Percentiles rank a stretch among this genome's conserved stretches.
phyloP scores from a whole-genome alignment of 1,284 basidiomycete species.

The Pseudomicrostroma phylloplanum region DNA sequence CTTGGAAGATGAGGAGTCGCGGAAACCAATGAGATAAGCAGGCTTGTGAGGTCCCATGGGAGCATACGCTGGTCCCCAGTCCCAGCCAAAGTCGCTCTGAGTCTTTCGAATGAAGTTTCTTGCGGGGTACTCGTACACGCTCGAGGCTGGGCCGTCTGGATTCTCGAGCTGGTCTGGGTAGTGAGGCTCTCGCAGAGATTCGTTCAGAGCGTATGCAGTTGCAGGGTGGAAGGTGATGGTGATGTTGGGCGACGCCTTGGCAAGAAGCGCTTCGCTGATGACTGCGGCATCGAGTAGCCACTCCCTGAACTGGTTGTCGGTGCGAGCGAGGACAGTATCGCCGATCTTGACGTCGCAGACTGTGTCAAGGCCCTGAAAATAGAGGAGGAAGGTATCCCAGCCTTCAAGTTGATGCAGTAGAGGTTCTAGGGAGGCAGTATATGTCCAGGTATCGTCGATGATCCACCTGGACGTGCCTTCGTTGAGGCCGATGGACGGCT shows the following conservation, averaged over 20 bases:
- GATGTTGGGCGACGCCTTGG: slow-evolving; percentile 15
- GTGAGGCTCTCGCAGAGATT: slow-evolving; percentile 16
- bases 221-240: slow-evolving; percentile 23
- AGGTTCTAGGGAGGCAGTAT: slow-evolving; percentile 58
- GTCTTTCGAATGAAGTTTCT: slow-evolving; percentile 39
- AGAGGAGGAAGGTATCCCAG: slow-evolving; percentile 54
- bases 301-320: slow-evolving; percentile 60
- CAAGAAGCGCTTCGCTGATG: neutral
- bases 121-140: slow-evolving; percentile 29
- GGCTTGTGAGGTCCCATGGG: slow-evolving; percentile 24
- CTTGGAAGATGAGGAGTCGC: neutral
- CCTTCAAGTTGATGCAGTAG: slow-evolving; percentile 41
- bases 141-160: slow-evolving; percentile 7
- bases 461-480: slow-evolving; percentile 62
- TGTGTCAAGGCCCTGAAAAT: slow-evolving; percentile 62
- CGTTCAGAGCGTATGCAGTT: slow-evolving; percentile 16
- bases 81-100: slow-evolving; percentile 43
- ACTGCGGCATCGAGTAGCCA: slow-evolving; percentile 55
- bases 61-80: slow-evolving; percentile 36
- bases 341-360: slow-evolving; percentile 59
- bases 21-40: slow-evolving; percentile 23
- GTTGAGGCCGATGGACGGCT: slow-evolving; percentile 59
- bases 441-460: slow-evolving; percentile 59
- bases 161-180: slow-evolving; percentile 20
- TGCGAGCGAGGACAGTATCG: slow-evolving; percentile 58